These are phyloP conservation scores for Patellifolia procumbens DNA, from an alignment of 179 eudicot genomes.

Conservation along the genomic window DNA sequence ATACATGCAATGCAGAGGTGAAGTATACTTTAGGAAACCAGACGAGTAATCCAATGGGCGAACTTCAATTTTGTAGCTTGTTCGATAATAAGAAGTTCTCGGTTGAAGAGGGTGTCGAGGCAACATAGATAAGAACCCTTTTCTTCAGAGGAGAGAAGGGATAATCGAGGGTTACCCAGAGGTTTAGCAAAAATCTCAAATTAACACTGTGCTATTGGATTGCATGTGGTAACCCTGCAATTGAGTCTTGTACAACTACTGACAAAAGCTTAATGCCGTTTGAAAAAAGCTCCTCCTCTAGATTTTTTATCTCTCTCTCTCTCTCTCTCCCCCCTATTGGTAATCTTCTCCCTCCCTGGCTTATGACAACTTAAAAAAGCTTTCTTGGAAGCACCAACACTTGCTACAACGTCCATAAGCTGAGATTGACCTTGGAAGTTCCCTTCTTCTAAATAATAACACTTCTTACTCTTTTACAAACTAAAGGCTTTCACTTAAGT, in stretches of 20 bases:
- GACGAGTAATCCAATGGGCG: background rate
- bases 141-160: background rate
- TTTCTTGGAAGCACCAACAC: background rate
- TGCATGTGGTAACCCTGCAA: background rate
- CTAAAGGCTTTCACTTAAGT: background rate
- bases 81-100: background rate
- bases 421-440: background rate
- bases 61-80: background rate
- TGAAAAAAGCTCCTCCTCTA: background rate
- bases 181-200: background rate
- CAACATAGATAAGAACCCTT: background rate
- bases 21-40: background rate
- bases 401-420: background rate
- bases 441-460: background rate
- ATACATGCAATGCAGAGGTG: background rate
- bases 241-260: background rate
- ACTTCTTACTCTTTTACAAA: background rate
- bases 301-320: background rate
- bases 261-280: background rate
- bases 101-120: too few species aligned
- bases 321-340: too few species aligned
- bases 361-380: background rate
- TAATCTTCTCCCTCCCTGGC: background rate
- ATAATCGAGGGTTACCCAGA: background rate
- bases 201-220: background rate